These are phyloP conservation scores for Fraxinus excelsior DNA, from an alignment of 257 asterid species.

Conservation along the genomic window DNA sequence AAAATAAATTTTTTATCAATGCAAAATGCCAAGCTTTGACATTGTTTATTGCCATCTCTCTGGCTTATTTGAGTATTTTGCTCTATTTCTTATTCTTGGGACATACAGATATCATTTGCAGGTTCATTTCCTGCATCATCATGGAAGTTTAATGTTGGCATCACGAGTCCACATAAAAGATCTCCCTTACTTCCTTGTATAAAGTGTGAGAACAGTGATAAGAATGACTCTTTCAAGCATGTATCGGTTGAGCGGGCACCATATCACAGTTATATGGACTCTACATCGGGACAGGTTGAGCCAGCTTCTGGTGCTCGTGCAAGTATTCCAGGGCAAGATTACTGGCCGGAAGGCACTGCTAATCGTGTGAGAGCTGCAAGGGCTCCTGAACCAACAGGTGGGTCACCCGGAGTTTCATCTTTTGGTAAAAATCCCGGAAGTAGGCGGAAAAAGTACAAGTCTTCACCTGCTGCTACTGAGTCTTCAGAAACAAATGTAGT, in stretches of 20 bases:
- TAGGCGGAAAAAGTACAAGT: constrained; percentile 69
- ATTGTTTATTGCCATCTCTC: neutral
- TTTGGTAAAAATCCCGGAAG: constrained; percentile 91
- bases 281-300: constrained; percentile 89
- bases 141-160: constrained; percentile 27
- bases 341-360: constrained; percentile 95
- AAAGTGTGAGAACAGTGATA: constrained; percentile 72
- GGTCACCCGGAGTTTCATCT: constrained; percentile 73
- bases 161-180: constrained; percentile 29
- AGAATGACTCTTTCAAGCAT: constrained; percentile 41
- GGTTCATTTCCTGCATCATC: constrained; percentile 34
- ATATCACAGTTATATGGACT: constrained; percentile 79
- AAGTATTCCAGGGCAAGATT: constrained; percentile 76
- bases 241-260: constrained; percentile 76
- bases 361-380: constrained; percentile 79
- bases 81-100: constrained; percentile 13
- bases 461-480: constrained; percentile 45
- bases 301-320: constrained; percentile 99
- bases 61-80: neutral
- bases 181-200: constrained; percentile 42
- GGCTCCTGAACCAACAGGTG: constrained; percentile 86
- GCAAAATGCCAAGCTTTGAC: neutral
- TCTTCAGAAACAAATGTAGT: constrained; percentile 41
- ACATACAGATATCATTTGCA: constrained; percentile 38
- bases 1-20: neutral